A percentile compares a stretch with the other conserved stretches of the same genome.
phyloP scores from a whole-genome alignment of 805 yeast species.

The Metschnikowia sp. region DNA sequence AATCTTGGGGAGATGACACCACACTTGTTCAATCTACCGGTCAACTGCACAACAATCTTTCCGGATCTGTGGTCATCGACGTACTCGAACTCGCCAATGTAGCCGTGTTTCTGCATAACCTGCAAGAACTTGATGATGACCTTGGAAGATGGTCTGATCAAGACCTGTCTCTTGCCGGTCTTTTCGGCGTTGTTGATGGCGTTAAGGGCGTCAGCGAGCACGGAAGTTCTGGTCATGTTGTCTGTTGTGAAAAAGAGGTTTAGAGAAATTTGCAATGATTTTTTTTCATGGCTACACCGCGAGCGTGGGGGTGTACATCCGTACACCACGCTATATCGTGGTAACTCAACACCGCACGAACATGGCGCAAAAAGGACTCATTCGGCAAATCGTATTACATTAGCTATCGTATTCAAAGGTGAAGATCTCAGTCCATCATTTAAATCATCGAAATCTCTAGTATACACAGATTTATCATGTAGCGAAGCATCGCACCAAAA shows the following conservation, averaged over 20 bases:
- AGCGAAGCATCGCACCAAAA: background rate
- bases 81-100: constrained; percentile 37
- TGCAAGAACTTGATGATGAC: constrained; percentile 31
- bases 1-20: constrained; percentile 99
- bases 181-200: constrained; percentile 37
- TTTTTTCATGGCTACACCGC: constrained; percentile 6
- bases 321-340: constrained; percentile 7
- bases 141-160: constrained; percentile 36
- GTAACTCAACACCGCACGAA: constrained; percentile 4
- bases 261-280: background rate
- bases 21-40: constrained; percentile 62
- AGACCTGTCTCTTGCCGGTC: constrained; percentile 36
- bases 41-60: constrained; percentile 35
- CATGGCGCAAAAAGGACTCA: too few species aligned
- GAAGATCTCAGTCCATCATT: too few species aligned
- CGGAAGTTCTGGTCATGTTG: constrained; percentile 33
- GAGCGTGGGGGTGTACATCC: constrained; percentile 5
- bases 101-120: constrained; percentile 34
- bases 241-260: constrained; percentile 1
- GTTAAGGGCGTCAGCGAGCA: constrained; percentile 36
- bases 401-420: too few species aligned
- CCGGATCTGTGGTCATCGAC: constrained; percentile 37
- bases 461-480: too few species aligned
- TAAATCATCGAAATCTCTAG: too few species aligned
- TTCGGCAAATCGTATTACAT: too few species aligned